phyloP scores from a whole-genome alignment of 768 basidiomycete species.

The Boletus edulis region DNA sequence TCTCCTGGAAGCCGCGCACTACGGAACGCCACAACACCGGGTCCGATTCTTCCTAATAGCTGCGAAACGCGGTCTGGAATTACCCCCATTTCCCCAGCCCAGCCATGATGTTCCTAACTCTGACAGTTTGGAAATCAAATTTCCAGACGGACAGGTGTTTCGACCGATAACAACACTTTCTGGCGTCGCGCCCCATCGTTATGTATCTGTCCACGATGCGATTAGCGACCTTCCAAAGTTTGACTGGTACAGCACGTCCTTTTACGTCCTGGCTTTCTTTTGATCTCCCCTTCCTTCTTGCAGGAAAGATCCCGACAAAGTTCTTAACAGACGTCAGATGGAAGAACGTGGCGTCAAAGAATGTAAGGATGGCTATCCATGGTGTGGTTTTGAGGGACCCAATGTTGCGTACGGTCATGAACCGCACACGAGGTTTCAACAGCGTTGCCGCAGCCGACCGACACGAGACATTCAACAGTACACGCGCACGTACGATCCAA shows the following conservation, averaged over 20 bases:
- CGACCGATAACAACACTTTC: slow-evolving; percentile 42
- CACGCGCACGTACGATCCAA: slow-evolving; percentile 50
- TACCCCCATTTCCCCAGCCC: slow-evolving; percentile 43
- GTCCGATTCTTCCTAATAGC: slow-evolving; percentile 52
- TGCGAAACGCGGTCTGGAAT: slow-evolving; percentile 32
- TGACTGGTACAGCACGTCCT: slow-evolving; percentile 56
- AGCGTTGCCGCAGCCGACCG: slow-evolving; percentile 40
- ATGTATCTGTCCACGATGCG: slow-evolving; percentile 67
- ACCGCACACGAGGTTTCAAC: slow-evolving; percentile 44
- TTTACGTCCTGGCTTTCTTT: neutral
- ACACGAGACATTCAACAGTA: slow-evolving; percentile 64
- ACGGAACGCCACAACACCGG: slow-evolving; percentile 44
- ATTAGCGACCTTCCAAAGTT: slow-evolving; percentile 70
- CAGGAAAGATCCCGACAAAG: slow-evolving; percentile 26
- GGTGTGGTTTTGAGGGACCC: slow-evolving; percentile 32
- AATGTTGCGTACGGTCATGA: slow-evolving; percentile 32
- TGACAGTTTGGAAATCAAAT: slow-evolving; percentile 49
- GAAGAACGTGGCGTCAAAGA: slow-evolving; percentile 29
- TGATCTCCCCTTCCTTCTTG: neutral
- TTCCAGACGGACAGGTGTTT: slow-evolving; percentile 40
- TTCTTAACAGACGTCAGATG: slow-evolving; percentile 12
- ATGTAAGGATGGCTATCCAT: slow-evolving; percentile 35
- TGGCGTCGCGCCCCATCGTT: slow-evolving; percentile 56
- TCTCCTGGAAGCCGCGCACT: slow-evolving; percentile 47
- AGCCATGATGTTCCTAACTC: slow-evolving; percentile 40